Base-by-base conservation (phyloP, 768 basidiomycete genomes). In the Trametes sanguinea region DNA sequence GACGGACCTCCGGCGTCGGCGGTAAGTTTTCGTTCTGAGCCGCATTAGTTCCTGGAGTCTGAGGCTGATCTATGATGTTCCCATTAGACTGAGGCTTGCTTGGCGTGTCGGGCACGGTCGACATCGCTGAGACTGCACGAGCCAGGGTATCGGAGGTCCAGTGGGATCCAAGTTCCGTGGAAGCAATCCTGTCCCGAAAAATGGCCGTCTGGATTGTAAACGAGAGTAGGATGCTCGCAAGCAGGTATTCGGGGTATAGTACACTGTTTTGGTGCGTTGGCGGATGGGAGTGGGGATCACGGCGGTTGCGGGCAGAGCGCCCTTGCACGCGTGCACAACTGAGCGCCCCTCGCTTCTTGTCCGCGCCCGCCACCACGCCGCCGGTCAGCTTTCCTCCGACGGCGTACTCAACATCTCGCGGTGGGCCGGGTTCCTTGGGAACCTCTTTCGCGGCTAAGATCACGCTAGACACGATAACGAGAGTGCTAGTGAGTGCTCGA, bases 1-100 rank as follows among this genome's bases (percentile, higher is more conserved):
- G 59, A 50, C 67, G 71, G 17, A 73, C 66, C 32, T 71, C 71
- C 14, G 72, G 72, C 14, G 68, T 68, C 16, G 64, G 63, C 58
- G 53, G 58, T 50, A 60, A 53, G 37, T 54, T 58, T 50, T 54
- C 62, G 51, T 54, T 51, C 22, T 58, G 51, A 5, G 54, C 63
- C 40, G 52, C 57, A 54, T n/a, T 57, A 33, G 13, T 37, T 35
- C 51, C 56, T 14, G 62, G 22, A 22, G 47, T 40, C 16, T 57
- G 13, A 2, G 52, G 11, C 27, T 51, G 40, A 6, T 32, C 32
- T 27, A 14, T 48, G n/a, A 52, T 17, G 16, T 11, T 43, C 29
- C 53, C 44, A 6, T 52, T 46, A 4, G 54, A 39, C 29, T 61
- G 47, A 40, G 40, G 42, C 11, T 52, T 48, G 9, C 43, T 37